Evolutionary conservation across 2,329 filamentous ascomycete genomes (phyloP).

Genomic region (Sarocladium brachiariae): DNA sequence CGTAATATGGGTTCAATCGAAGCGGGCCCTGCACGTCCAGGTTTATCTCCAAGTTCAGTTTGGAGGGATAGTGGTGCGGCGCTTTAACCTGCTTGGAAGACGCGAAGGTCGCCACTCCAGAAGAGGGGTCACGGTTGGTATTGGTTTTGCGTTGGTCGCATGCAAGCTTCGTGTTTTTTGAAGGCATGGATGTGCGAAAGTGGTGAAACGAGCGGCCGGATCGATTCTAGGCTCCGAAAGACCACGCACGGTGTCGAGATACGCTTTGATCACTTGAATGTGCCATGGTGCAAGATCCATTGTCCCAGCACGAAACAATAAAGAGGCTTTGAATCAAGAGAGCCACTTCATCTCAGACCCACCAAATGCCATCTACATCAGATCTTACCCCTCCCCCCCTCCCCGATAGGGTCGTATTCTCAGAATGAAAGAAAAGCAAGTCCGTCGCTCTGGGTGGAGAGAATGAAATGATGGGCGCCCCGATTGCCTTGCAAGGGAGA

Average conservation of each 20-base stretch:
- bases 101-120: neutral
- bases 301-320: neutral
- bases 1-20: too few relatives aligned
- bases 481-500: conserved; percentile 1
- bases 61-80: neutral
- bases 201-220: too few relatives aligned
- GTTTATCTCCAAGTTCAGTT: neutral
- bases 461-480: neutral
- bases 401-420: neutral
- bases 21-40: neutral
- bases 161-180: too few relatives aligned
- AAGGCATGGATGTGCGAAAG: too few relatives aligned
- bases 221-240: too few relatives aligned
- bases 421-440: neutral
- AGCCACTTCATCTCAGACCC: neutral
- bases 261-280: too few relatives aligned
- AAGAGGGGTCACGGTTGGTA: neutral
- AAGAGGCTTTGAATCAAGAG: neutral
- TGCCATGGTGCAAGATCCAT: too few relatives aligned
- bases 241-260: too few relatives aligned
- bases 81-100: neutral
- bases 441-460: neutral
- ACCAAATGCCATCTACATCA: neutral
- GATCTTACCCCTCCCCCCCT: neutral
- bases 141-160: too few relatives aligned